phyloP scores from a whole-genome alignment of 192 early-diverging fungal genomes.

The Coemansia sp. region DNA sequence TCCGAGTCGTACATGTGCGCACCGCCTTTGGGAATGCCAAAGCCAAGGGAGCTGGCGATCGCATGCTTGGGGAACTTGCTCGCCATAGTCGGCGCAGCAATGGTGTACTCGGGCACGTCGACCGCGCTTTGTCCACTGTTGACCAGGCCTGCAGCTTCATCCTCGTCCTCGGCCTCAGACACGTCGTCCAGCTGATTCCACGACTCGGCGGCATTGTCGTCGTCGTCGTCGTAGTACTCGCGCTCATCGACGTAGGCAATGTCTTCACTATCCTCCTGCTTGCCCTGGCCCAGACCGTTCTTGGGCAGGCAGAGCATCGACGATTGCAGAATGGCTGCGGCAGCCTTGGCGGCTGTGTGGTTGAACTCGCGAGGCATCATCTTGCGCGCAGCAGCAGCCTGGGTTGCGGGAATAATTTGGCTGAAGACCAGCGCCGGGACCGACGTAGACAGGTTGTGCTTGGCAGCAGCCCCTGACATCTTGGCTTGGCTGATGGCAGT shows the following conservation, averaged over 20 bases:
- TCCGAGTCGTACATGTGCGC: constrained; percentile 27
- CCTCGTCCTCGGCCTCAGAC: constrained; percentile 41
- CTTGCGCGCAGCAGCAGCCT: constrained; percentile 52
- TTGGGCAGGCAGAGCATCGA: constrained; percentile 50
- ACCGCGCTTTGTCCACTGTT: neutral
- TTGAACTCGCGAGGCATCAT: constrained; percentile 56
- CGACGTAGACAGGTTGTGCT: constrained; percentile 46
- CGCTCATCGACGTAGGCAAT: neutral
- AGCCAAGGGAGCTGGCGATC: constrained; percentile 29
- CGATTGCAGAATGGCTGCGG: constrained; percentile 49
- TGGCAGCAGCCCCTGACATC: neutral
- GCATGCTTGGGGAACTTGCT: constrained; percentile 46
- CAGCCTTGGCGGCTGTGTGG: constrained; percentile 42
- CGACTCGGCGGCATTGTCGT: neutral
- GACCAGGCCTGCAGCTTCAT: constrained; percentile 2
- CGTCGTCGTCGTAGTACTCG: neutral
- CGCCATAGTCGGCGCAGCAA: constrained; percentile 22
- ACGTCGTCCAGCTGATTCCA: constrained; percentile 38
- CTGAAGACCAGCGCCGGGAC: constrained; percentile 52
- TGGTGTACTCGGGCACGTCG: constrained; percentile 19
- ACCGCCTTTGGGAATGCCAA: constrained; percentile 21
- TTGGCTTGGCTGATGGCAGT: constrained; percentile 7
- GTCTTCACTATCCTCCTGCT: constrained; percentile 22
- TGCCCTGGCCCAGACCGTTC: constrained; percentile 52
- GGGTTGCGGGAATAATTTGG: constrained; percentile 53